phyloP scores from a whole-genome alignment of 108 stramenopile species.

The Schizochytrium sp. region DNA sequence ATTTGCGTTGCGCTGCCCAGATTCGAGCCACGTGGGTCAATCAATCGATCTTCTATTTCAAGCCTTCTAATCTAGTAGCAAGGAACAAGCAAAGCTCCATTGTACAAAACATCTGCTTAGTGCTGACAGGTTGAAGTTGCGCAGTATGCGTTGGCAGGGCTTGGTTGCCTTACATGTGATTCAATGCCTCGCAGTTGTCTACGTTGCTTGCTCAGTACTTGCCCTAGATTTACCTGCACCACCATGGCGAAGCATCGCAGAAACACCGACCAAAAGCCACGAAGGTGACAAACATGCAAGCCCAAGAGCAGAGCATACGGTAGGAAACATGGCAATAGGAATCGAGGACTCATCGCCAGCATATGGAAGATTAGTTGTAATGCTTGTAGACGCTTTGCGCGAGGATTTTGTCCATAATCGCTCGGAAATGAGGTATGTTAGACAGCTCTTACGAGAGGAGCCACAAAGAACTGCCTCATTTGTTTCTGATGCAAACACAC shows the following conservation, averaged over 20 bases:
- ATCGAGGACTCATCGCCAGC: background rate
- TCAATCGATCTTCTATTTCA: no score
- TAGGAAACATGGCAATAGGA: no score
- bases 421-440: slow-evolving; percentile 22
- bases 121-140: background rate
- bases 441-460: background rate
- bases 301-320: no score
- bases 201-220: slow-evolving; percentile 1
- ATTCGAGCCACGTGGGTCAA: no score
- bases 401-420: slow-evolving; percentile 39
- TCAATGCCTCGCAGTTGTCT: slow-evolving; percentile 1
- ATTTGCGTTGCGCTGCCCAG: no score
- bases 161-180: background rate
- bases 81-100: background rate
- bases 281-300: no score
- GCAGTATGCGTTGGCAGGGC: background rate
- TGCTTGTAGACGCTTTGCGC: slow-evolving; percentile 54
- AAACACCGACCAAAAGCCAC: background rate
- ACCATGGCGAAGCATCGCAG: background rate
- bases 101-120: no score
- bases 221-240: slow-evolving; percentile 12
- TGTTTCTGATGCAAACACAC: slow-evolving; percentile 42
- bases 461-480: slow-evolving; percentile 1
- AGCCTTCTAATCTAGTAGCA: no score
- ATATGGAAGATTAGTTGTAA: slow-evolving; percentile 33